Base-by-base conservation (phyloP, 331 rosid genomes). In the Quercus lobata region DNA sequence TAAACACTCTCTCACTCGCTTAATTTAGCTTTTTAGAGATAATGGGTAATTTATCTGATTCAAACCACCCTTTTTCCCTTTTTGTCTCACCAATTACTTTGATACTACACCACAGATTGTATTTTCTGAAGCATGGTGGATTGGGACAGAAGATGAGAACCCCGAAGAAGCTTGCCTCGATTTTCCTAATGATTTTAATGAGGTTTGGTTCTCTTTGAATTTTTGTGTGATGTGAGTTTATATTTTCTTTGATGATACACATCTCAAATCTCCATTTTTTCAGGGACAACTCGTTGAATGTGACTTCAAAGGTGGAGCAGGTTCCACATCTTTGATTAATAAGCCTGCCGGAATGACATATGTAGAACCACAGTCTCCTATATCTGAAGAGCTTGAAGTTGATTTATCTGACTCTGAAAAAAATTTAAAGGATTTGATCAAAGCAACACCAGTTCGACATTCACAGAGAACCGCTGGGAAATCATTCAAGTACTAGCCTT, bases 81-180 rank as follows among this genome's bases (percentile, higher is more conserved):
- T 65, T 68, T 66, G 65, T 69, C 69, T 57, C 37, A 78, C 17
- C 54, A 18, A 73, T 83, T 14, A 78, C 73, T 72, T 78, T 73
- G 73, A 46, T 83, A 68, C 80, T 29, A 49, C 82, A 92, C 46
- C 46, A 41, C 46, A 41, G 98, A 85, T 95, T 81, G 93, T 91
- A 82, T 95, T 95, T 85, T 90, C 97, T 41, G 92, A 95, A 66
- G 99, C 93, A 25, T 95, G 97, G 96, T 95, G 99, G 97, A 91
- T 95, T 73, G 99, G 99, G 77, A 89, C 61, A 61, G 85, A 89
- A 87, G 97, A 83, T 19, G 94, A 93, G 74, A 93, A 95, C 82
- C 97, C 97, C 5, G 91, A 90, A 75, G 99, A 95, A 88, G 81
- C 79, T 69, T 86, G 63, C 77, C 94, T 95, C 58, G 94, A 95